Conservation (phyloP, 2,329 filamentous ascomycete species). For the Apiospora rasikravindrae region DNA sequence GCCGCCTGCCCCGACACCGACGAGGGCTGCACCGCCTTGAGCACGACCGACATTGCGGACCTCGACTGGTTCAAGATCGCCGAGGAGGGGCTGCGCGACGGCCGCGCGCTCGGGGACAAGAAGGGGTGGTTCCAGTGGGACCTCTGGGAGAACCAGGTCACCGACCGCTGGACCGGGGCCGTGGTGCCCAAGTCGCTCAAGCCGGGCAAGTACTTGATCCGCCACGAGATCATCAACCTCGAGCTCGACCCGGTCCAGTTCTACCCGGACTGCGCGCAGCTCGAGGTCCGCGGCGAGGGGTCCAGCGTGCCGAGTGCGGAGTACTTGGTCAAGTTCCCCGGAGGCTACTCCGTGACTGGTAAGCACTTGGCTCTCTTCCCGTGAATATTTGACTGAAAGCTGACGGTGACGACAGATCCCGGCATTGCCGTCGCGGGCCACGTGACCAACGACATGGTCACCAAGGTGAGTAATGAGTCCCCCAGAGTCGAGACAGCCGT, state of each 20-base stretch:
- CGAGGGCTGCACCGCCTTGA: conserved; percentile 41
- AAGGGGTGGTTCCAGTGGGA: conserved; percentile 51
- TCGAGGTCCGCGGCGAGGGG: conserved; percentile 57
- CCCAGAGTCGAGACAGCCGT: no score
- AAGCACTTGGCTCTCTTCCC: not conserved
- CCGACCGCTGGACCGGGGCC: conserved; percentile 46
- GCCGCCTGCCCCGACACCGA: conserved; percentile 60
- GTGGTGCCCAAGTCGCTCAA: conserved; percentile 54
- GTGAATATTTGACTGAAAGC: not conserved
- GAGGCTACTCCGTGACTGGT: conserved; percentile 17
- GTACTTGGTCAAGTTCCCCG: conserved; percentile 51
- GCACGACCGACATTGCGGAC: conserved; percentile 48
- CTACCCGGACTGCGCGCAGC: conserved; percentile 59
- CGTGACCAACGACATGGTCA: not conserved
- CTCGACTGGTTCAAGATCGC: conserved; percentile 66
- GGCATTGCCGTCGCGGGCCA: not conserved
- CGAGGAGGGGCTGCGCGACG: conserved; percentile 54
- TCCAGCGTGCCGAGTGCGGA: conserved; percentile 46
- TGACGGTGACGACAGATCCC: not conserved
- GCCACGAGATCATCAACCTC: conserved; percentile 61
- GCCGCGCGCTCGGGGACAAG: conserved; percentile 47
- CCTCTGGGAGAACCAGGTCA: conserved; percentile 34
- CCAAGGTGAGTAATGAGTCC: not conserved
- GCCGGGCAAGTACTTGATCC: conserved; percentile 60
- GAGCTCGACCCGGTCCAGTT: conserved; percentile 52